Evolutionary conservation across 805 yeast genomes (phyloP).

Genomic region (Candida lessepsii): DNA sequence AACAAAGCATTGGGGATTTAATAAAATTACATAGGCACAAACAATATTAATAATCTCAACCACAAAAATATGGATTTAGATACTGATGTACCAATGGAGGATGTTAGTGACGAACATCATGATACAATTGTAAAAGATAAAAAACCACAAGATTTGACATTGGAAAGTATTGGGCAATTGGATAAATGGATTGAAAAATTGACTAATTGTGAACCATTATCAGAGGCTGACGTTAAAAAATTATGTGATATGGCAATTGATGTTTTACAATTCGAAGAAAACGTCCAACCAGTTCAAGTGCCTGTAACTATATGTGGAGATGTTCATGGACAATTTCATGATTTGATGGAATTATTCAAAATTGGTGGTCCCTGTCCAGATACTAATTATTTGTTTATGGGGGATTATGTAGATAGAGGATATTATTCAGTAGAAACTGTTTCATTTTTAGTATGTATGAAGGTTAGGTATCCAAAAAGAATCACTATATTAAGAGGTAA

Average conservation of each 20-base stretch:
- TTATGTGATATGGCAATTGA: slow-evolving; percentile 90
- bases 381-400: slow-evolving; percentile 48
- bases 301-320: slow-evolving; percentile 98
- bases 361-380: slow-evolving; percentile 69
- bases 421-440: slow-evolving; percentile 91
- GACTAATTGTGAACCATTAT: slow-evolving; percentile 73
- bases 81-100: slow-evolving; percentile 83
- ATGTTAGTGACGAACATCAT: slow-evolving; percentile 52
- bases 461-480: slow-evolving; percentile 86
- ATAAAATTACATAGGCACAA: background rate
- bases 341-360: slow-evolving; percentile 86
- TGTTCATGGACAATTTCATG: slow-evolving; percentile 96
- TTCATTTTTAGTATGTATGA: slow-evolving; percentile 83
- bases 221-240: slow-evolving; percentile 75
- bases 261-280: slow-evolving; percentile 85
- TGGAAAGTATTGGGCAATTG: slow-evolving; percentile 59
- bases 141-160: slow-evolving; percentile 26
- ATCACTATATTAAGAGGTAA: slow-evolving; percentile 92
- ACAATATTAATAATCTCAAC: no score
- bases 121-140: slow-evolving; percentile 15
- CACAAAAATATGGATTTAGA: slow-evolving; percentile 60
- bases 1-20: background rate
- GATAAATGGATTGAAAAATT: slow-evolving; percentile 87
- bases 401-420: slow-evolving; percentile 87
- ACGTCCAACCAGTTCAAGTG: slow-evolving; percentile 91